Percentiles rank a stretch among this genome's conserved stretches.
Conservation (phyloP, 2,329 filamentous ascomycete genomes). For the Elsinoe perseae region DNA sequence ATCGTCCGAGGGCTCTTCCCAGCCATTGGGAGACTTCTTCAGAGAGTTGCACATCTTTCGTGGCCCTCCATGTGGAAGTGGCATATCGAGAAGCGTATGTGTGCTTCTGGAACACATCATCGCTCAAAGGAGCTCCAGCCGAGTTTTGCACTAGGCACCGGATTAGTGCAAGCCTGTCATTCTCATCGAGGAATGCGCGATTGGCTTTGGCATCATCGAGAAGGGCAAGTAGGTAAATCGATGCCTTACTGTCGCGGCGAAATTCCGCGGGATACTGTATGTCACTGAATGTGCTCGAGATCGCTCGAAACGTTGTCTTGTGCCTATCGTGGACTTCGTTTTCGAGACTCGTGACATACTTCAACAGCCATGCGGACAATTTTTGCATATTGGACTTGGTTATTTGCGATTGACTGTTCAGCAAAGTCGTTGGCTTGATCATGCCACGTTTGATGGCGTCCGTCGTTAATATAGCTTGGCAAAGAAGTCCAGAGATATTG, state of each 20-base stretch:
- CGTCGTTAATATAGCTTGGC: constrained; percentile 70
- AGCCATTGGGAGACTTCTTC: constrained; percentile 74
- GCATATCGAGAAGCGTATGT: constrained; percentile 42
- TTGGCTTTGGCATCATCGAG: constrained; percentile 61
- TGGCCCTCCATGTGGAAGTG: constrained; percentile 56
- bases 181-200: constrained; percentile 58
- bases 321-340: not conserved
- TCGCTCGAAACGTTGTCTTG: constrained; percentile 51
- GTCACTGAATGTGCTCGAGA: constrained; percentile 61
- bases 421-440: constrained; percentile 55
- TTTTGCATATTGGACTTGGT: constrained; percentile 66
- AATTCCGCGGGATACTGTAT: constrained; percentile 64
- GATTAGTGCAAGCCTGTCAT: constrained; percentile 63
- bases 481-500: constrained; percentile 68
- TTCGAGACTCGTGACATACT: constrained; percentile 56
- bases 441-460: constrained; percentile 67
- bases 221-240: constrained; percentile 69
- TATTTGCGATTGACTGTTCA: constrained; percentile 71
- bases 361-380: constrained; percentile 73
- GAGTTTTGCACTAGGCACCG: constrained; percentile 47
- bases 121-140: constrained; percentile 19
- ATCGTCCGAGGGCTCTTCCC: constrained; percentile 72
- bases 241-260: constrained; percentile 63
- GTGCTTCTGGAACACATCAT: constrained; percentile 20
- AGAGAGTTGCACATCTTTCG: not conserved